These are phyloP conservation scores for Entophlyctis helioformis DNA, from an alignment of 192 early-diverging fungal species.

Conservation along the genomic window DNA sequence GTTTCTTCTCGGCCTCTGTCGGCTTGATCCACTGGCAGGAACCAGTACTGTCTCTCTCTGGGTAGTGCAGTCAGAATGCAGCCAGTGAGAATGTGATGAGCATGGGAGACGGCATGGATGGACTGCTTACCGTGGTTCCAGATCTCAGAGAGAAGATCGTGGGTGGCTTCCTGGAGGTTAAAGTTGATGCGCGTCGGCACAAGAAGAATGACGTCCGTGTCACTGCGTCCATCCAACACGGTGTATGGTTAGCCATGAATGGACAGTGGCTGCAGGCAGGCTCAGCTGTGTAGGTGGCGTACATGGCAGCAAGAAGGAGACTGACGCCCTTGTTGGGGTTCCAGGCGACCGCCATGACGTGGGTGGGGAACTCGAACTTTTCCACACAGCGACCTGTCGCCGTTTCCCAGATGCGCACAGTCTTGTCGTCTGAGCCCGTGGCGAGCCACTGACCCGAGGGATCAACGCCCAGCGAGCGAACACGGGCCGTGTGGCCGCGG, in stretches of 20 bases:
- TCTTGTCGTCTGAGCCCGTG: constrained; percentile 70
- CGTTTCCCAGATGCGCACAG: constrained; percentile 85
- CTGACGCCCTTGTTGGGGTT: constrained; percentile 70
- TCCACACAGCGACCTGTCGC: constrained; percentile 75
- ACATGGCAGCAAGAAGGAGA: too few species aligned
- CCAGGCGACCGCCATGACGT: constrained; percentile 73
- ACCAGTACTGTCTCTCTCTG: constrained; percentile 1
- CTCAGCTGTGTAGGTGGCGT: too few species aligned
- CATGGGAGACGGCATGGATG: neutral
- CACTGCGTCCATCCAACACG: too few species aligned
- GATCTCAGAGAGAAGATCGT: constrained; percentile 14
- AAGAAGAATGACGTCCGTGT: too few species aligned
- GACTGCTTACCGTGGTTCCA: constrained; percentile 3
- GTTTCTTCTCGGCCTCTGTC: neutral
- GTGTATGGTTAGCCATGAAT: too few species aligned
- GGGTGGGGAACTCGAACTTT: constrained; percentile 57
- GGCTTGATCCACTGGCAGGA: constrained; percentile 21
- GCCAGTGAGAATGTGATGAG: too few species aligned
- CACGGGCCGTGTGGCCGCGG: constrained; percentile 66
- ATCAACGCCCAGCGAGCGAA: constrained; percentile 78
- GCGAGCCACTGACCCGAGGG: constrained; percentile 83
- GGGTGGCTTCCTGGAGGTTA: constrained; percentile 15
- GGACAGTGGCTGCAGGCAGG: too few species aligned
- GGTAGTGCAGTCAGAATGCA: neutral
- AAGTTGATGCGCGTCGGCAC: too few species aligned